These are phyloP conservation scores for Xylaria sp. DNA, from an alignment of 2,329 filamentous ascomycete species.

Conservation along the genomic window DNA sequence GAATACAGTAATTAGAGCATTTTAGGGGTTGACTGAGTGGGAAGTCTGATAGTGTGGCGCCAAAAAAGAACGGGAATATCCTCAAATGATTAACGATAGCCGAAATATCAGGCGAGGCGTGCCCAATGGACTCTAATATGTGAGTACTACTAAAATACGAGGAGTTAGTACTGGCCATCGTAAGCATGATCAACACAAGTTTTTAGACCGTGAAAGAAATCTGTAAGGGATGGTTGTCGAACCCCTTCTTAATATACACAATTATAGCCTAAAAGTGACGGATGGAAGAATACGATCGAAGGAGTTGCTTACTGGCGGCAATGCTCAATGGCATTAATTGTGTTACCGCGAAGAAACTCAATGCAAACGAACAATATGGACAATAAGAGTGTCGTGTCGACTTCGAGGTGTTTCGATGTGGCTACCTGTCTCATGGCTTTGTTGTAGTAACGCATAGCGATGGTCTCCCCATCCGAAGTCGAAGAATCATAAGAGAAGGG, in stretches of 20 bases:
- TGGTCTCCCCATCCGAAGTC: not conserved
- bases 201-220: not conserved
- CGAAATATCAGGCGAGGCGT: conserved; percentile 27
- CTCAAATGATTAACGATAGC: conserved; percentile 34
- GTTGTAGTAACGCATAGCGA: conserved; percentile 36
- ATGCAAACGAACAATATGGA: conserved; percentile 62
- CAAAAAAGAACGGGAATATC: conserved; percentile 40
- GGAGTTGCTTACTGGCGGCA: conserved; percentile 31
- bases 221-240: not conserved
- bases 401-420: conserved; percentile 20
- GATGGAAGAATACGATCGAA: not conserved
- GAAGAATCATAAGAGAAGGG: conserved; percentile 8
- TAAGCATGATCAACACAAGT: not conserved
- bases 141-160: conserved; percentile 29
- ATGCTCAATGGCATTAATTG: conserved; percentile 56
- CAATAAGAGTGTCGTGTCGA: conserved; percentile 24
- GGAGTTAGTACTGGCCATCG: not conserved
- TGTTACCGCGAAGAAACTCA: conserved; percentile 65
- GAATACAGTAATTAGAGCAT: not conserved
- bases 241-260: not conserved
- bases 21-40: conserved; percentile 16
- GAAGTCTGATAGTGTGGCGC: conserved; percentile 30
- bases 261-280: not conserved
- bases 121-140: conserved; percentile 27
- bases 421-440: conserved; percentile 33